phyloP scores from a whole-genome alignment of 768 basidiomycete species.

The Boletus subcaerulescens region DNA sequence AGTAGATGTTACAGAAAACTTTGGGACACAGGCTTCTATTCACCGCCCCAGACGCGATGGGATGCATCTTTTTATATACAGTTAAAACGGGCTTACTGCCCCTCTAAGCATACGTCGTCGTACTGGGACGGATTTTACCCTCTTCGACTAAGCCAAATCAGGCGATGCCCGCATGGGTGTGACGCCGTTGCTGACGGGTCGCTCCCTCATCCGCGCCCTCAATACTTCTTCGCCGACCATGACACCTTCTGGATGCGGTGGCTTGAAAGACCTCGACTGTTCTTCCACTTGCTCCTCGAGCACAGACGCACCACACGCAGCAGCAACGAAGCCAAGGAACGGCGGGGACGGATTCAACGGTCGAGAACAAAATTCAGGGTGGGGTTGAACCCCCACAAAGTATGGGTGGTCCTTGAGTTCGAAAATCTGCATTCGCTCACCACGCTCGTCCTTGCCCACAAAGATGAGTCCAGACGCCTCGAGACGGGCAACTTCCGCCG shows the following conservation, averaged over 20 bases:
- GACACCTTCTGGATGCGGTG: constrained; percentile 71
- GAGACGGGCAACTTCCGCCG: constrained; percentile 72
- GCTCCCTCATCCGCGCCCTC: constrained; percentile 35
- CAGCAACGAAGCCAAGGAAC: constrained; percentile 94
- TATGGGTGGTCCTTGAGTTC: constrained; percentile 91
- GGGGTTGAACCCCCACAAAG: constrained; percentile 92
- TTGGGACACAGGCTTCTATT: not conserved
- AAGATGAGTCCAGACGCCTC: constrained; percentile 71
- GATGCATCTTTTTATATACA: not conserved
- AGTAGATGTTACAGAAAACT: too few species aligned
- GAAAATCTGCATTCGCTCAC: constrained; percentile 95
- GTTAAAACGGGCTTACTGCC: not conserved
- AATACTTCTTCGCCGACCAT: constrained; percentile 71
- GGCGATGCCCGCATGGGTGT: constrained; percentile 24
- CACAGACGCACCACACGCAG: constrained; percentile 52
- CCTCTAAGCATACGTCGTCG: not conserved
- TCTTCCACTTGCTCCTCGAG: constrained; percentile 69
- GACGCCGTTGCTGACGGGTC: constrained; percentile 22
- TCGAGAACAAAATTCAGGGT: constrained; percentile 98
- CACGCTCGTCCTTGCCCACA: constrained; percentile 89
- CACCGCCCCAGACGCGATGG: not conserved
- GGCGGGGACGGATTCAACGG: constrained; percentile 97
- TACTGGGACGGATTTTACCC: not conserved
- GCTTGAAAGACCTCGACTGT: constrained; percentile 61
- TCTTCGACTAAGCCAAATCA: constrained; percentile 14